Base-by-base conservation (phyloP, 169 alveolate species). In the Plasmodium falciparum region DNA sequence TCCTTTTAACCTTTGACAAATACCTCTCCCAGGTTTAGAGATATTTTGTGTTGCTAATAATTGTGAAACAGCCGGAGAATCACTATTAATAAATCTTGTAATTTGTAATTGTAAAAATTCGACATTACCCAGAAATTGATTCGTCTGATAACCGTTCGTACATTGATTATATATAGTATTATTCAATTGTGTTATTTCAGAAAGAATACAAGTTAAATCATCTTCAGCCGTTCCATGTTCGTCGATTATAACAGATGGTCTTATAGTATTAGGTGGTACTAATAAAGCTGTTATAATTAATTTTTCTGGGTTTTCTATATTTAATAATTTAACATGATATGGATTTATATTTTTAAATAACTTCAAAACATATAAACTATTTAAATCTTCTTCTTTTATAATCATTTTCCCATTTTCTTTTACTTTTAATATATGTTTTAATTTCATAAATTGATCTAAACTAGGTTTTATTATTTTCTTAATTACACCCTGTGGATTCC, bases 201-300 rank as follows among this genome's bases (percentile, higher is more conserved):
- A 93, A 7, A 98, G 85, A 67, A 96, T 96, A 22, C 95, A 92
- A n/a, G 99, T 98, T 62, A 98, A 91, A 90, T 98, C 99, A 88
- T 98, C 99, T 89, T 98, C 99, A 39, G 97, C 98, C 22, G 98
- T 95, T 0, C 97, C 97, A 59, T 96, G 95, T 47, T 92, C 97
- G 26, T 97, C 98, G 71, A 96, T 97, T 43, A 98, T 93, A 8
- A 98, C 99, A 6, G 99, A 95, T 3, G 99, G 99, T 13, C 99
- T 93, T n/a, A 98, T 97, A 73, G 98, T 97, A 52, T 93, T 94
- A 7, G 99, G 99, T 13, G 99, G 99, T 50, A 97, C 99, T 17
- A 98, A 95, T 15, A 98, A 94, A 62, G 96, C 94, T 22, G 98
- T 93, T 33, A 98, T 86, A 15, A 99, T 93, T 78, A 99, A 93